Base-by-base conservation (phyloP, 2,329 filamentous ascomycete species). In the Penicillium sp. region DNA sequence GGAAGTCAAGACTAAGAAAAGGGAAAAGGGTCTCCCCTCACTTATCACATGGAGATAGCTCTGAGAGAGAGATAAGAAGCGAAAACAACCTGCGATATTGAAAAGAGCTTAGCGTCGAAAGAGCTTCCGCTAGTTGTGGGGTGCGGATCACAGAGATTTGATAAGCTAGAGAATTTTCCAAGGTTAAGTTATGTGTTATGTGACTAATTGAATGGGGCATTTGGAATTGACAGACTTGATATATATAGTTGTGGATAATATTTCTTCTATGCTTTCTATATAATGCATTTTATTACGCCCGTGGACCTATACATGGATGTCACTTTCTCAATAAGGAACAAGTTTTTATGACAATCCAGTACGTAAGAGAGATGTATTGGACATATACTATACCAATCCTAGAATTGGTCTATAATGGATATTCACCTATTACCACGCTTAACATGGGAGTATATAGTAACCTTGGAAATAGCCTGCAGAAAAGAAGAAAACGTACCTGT, bases 1-100 rank as follows among this genome's bases (percentile, higher is more conserved):
- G 26, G 4, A 52, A 20, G 47, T 45, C 16, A 44, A 52, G 20
- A 20, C 1, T 18, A 14, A 31, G 34, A 14, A 13, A 50, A 32
- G 42, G 20, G 32, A 29, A 44, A 40, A 56, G 40, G 29, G 10
- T 29, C 34, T 22, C 40, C 51, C 48, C 39, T 52, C 40, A 39
- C 40, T 45, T 52, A 56, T 56, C 53, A 56, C 53, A 46, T 49
- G 52, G 52, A 55, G 53, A 56, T 56, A 56, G 40, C 53, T 45
- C 26, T 4, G 16, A 43, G 14, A 3, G 29, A 18, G 11, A 55
- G 53, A 56, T 56, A 56, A 56, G 53, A 50, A 38, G 38, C 49
- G 16, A 32, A 32, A 42, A n/a, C 47, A 31, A 55, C 35, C 34
- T 29, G 13, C 26, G 51, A 53, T 26, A 26, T 52, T 46, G 13